Base-by-base conservation (phyloP, 257 asterid genomes). In the Gentiana dahurica region DNA sequence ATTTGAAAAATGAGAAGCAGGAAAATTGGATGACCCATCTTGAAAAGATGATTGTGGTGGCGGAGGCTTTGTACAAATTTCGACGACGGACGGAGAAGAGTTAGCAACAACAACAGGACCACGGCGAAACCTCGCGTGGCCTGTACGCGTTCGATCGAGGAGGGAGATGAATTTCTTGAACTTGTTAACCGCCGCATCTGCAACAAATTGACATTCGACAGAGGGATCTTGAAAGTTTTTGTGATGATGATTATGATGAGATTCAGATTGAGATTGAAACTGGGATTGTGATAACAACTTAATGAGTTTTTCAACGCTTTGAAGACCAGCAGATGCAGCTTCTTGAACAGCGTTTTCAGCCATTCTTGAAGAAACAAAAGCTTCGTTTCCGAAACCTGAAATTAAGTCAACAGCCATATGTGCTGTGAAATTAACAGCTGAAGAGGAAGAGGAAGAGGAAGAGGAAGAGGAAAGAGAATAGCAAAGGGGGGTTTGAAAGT, bases 81-180 rank as follows among this genome's bases (percentile, higher is more conserved):
- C 3, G 34, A 44, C 3, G 24, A 50, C 0, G 61, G 78, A 0
- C 36, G 73, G 44, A 62, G 70, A 53, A 1, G 65, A 63, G 6
- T 65, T 54, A 5, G 80, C 2, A 36, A 84, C 68, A 2, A 76
- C 33, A 41, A 73, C 59, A 46, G 95, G 97, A 11, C 97, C 95
- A 15, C 86, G 81, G 4, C 96, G 87, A 67, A 89, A 89, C 10
- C 97, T 86, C 51, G 97, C 97, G 68, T 86, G 97, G 9, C 97
- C 97, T 66, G 94, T 80, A 39, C 95, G 60, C 4, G 72, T 71
- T 50, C 90, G 84, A 72, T 87, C 98, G 15, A 87, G 75, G 3
- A 90, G 48, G 2, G 98, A 80, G 35, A 90, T 90, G 71, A 90
- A 82, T 53, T 71, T 87, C 68, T 70, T 87, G 68, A 90, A 90